Conservation (phyloP, 139 green algal genomes). For the Bryopsis sp. region DNA sequence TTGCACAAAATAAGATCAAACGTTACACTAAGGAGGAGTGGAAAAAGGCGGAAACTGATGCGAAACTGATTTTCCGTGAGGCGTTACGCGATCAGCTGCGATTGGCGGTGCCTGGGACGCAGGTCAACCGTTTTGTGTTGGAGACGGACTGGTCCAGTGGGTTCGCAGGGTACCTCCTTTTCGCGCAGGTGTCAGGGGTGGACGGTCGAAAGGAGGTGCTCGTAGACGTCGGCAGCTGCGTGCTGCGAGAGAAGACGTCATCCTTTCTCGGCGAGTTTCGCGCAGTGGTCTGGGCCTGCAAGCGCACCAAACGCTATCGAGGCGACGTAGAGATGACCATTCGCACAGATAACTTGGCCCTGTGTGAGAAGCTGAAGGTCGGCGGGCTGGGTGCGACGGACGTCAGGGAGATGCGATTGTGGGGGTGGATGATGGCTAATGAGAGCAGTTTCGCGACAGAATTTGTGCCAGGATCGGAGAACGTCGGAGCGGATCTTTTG, state of each 20-base stretch:
- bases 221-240: background rate
- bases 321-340: background rate
- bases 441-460: conserved; percentile 1
- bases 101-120: background rate
- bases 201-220: background rate
- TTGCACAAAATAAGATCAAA: background rate
- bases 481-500: conserved; percentile 15
- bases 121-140: background rate
- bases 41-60: background rate
- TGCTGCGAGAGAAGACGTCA: background rate
- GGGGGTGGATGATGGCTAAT: background rate
- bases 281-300: conserved; percentile 12
- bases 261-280: conserved; percentile 16
- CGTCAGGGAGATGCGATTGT: background rate
- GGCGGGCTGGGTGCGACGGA: background rate
- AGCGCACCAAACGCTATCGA: conserved; percentile 4
- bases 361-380: background rate
- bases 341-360: conserved; percentile 7
- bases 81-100: background rate
- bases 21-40: background rate
- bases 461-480: conserved; percentile 17
- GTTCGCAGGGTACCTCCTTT: conserved; percentile 12
- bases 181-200: background rate
- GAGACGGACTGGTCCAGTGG: conserved; percentile 15
- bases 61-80: background rate